Evolutionary conservation across 371 early-diverging fungal species (phyloP), one percentile per base, ranked within the genome.

Genomic region (Circinella umbellata): DNA sequence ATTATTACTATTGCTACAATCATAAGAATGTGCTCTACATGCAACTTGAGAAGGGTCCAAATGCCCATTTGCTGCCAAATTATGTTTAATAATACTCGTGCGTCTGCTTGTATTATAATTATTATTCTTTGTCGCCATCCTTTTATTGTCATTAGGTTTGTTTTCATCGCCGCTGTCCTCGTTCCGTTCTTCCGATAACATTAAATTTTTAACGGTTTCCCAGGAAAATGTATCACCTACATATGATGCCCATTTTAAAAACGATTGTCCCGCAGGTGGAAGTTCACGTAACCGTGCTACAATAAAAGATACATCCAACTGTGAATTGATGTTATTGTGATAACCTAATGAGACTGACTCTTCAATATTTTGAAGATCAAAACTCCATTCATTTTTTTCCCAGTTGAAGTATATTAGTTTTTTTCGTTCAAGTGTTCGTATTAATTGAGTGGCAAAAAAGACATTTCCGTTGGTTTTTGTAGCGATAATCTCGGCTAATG

Each of bases 321-420:
- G 77, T 8, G 74, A 68, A 49, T 77, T 72, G n/a, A 60, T 36
- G 3, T 2, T 27, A 27, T 67, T 47, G 47, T 77, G 71, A 13
- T 70, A 42, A 36, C 68, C 62, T 9, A 78, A 67, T n/a, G 62
- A 64, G 20, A 13, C 27, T 3, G 69, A 55, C n/a, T 69, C 63
- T 38, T 81, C 73, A n/a, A 83, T 78, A 18, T 77, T 75, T 3
- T 47, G 18, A 9, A 81, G 37, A 27, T 80, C 79, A 53, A 75
- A 83, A 17, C 75, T 77, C 84, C 84, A 83, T 68, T 78, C 70
- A 35, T 81, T 83, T 37, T 76, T 72, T 36, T 80, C 80, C 84
- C 84, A 83, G 49, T 83, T 73, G 61, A 83, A 83, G 54, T 76
- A 83, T 11, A 83, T 83, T 6, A 81, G 63, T 46, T 76, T 79